A percentile compares a stretch with the other conserved stretches of the same genome.
Conservation (phyloP, 2,329 filamentous ascomycete species). For the Coleophoma crateriformis region DNA sequence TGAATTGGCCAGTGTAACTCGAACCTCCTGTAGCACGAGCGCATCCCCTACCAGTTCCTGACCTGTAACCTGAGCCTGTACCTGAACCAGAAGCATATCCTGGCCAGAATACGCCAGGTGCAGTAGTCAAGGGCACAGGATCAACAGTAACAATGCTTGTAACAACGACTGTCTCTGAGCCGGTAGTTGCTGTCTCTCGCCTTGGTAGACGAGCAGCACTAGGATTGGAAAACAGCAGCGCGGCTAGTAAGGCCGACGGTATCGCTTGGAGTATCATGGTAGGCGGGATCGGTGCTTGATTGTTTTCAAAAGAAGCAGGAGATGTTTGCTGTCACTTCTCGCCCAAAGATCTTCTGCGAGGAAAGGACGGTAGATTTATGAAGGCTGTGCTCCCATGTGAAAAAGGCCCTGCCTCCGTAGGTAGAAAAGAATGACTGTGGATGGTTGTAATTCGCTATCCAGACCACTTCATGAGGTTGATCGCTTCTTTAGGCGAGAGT, state of each 20-base stretch:
- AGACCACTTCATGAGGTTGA: neutral
- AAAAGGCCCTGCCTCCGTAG: constrained; percentile 4
- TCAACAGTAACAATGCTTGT: constrained; percentile 10
- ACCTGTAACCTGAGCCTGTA: neutral
- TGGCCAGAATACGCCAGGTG: constrained; percentile 5
- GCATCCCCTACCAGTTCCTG: constrained; percentile 4
- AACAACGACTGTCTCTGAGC: constrained; percentile 1
- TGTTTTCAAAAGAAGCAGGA: neutral
- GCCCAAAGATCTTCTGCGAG: neutral
- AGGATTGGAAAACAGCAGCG: constrained; percentile 10
- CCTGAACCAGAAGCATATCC: constrained; percentile 3
- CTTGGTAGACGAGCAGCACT: constrained; percentile 5
- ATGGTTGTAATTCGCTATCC: neutral
- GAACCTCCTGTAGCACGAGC: constrained; percentile 7
- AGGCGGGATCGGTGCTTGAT: neutral
- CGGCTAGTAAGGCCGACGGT: constrained; percentile 11
- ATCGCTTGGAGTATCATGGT: neutral
- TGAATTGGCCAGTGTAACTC: constrained; percentile 1
- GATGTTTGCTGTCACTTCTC: neutral
- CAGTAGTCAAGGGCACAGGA: constrained; percentile 7
- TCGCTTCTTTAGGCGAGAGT: neutral
- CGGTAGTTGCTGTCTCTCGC: constrained; percentile 3
- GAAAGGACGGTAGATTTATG: neutral
- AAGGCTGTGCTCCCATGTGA: neutral
- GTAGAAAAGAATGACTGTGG: constrained; percentile 2